A percentile compares a stretch with the other conserved stretches of the same genome.
phyloP scores from a whole-genome alignment of 371 early-diverging fungal genomes.

The Lichtheimia corymbifera region DNA sequence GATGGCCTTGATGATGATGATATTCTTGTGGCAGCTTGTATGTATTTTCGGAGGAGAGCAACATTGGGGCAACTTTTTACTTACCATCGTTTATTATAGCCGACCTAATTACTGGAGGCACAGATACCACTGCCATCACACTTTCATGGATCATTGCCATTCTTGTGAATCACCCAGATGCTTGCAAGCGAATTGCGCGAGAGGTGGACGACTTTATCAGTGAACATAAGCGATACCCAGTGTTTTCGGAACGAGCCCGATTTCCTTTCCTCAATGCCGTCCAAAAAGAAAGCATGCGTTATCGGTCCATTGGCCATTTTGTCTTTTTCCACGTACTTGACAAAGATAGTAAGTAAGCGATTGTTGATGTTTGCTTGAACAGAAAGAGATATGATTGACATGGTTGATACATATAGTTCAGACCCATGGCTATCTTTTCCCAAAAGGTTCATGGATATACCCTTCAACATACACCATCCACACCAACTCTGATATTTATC shows the following conservation, averaged over 20 bases:
- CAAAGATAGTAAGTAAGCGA: slow-evolving; percentile 15
- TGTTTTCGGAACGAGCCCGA: not conserved
- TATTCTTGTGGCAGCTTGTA: slow-evolving; percentile 11
- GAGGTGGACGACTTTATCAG: slow-evolving; percentile 9
- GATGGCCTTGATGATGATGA: slow-evolving; percentile 12
- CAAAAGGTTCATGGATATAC: slow-evolving; percentile 7
- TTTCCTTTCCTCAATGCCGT: slow-evolving; percentile 15
- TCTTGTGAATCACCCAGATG: slow-evolving; percentile 12
- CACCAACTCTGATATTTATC: slow-evolving; percentile 9
- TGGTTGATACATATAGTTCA: not conserved
- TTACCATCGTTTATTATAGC: not conserved
- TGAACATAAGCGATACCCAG: slow-evolving; percentile 15
- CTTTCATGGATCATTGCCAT: slow-evolving; percentile 13
- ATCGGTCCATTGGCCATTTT: slow-evolving; percentile 20
- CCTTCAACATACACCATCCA: slow-evolving; percentile 2
- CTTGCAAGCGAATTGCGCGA: not conserved
- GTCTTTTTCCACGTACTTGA: slow-evolving; percentile 26
- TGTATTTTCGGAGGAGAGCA: not conserved
- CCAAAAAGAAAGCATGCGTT: slow-evolving; percentile 28
- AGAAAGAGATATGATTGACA: too few relatives aligned
- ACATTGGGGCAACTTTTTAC: too few relatives aligned
- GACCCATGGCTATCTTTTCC: slow-evolving; percentile 13
- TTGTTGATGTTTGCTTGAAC: not conserved
- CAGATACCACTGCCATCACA: slow-evolving; percentile 6
- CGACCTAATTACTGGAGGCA: slow-evolving; percentile 5